Evolutionary conservation across 2,329 filamentous ascomycete genomes (phyloP), one percentile per base, ranked within the genome.

Genomic region (Talaromyces verruculosus): DNA sequence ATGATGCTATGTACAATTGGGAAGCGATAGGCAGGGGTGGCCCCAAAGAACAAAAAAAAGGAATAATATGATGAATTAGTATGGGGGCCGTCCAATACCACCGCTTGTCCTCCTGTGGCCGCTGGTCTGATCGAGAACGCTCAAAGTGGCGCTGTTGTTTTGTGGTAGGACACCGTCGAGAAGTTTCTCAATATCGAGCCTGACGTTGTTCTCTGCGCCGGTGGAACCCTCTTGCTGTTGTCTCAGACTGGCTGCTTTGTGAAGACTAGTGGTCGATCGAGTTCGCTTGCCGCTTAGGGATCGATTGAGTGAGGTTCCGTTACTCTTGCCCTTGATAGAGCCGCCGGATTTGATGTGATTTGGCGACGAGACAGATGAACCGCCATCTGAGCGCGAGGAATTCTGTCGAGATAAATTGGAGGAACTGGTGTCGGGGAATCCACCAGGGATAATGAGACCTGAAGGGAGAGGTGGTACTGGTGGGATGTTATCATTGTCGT

Each of bases 391-490:
- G 19, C 49, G 61, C 73, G 67, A 33, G 6, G 76, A 77, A 49
- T 43, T 63, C 13, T 75, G 72, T 49, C 75, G 73, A 22, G 64
- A 64, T 15, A 64, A 4, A 25, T 60, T 59, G 8, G 65, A n/a
- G 7, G 65, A 64, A 19, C 49, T 61, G n/a, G 75, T 75, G 67
- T 80, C 79, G 17, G 79, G 77, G 67, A 78, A 80, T n/a, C 77
- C 77, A 30, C 78, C 79, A 2, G 79, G 79, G 19, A 81, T 74
- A 39, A 77, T 72, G 39, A 82, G 71, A 5, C 74, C 74, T 0
- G 74, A 70, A 15, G 80, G 80, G n/a, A 82, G 76, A 22, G 81
- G 81, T 13, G 81, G 81, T 4, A 82, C 80, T 13, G 81, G 80
- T 1, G 80, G 80, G n/a, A 82, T 78, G 41, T 73, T 74, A n/a